Conservation (phyloP, 1,284 basidiomycete species). For the Apiotrichum gamsii region DNA sequence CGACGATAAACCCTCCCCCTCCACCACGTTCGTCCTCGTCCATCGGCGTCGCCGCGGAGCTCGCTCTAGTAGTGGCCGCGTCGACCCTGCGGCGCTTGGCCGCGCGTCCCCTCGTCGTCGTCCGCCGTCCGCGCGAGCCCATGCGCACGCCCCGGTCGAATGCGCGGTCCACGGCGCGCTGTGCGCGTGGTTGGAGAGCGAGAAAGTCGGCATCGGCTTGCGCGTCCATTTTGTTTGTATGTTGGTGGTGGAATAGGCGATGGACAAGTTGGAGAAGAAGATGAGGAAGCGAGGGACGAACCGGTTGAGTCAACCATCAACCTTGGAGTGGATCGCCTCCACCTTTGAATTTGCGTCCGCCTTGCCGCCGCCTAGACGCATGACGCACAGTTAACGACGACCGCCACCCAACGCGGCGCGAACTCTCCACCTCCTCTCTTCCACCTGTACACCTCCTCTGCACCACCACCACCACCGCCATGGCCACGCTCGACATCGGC, state of each 20-base stretch:
- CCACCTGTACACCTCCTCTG: no score
- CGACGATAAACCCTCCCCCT: not conserved
- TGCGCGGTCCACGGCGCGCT: slow-evolving; percentile 34
- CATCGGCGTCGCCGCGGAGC: no score
- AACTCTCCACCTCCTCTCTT: not conserved
- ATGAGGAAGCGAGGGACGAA: no score
- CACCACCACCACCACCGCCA: slow-evolving; percentile 8
- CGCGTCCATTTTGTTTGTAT: not conserved
- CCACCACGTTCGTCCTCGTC: slow-evolving; percentile 4
- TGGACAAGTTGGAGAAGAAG: not conserved
- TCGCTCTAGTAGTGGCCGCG: no score
- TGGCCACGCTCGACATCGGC: slow-evolving; percentile 34
- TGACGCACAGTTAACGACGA: no score
- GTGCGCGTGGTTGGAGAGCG: slow-evolving; percentile 29
- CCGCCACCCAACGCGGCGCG: not conserved
- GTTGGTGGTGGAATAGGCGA: not conserved
- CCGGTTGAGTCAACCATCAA: no score
- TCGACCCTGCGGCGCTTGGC: no score
- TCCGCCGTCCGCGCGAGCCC: no score
- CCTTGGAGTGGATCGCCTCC: slow-evolving; percentile 5
- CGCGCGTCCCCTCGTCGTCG: slow-evolving; percentile 4
- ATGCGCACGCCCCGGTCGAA: no score
- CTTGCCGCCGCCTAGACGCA: not conserved
- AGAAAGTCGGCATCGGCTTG: slow-evolving; percentile 44
- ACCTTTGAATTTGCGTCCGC: slow-evolving; percentile 4